Evolutionary conservation across 768 basidiomycete species (phyloP).

Genomic region (Suillus variegatus): DNA sequence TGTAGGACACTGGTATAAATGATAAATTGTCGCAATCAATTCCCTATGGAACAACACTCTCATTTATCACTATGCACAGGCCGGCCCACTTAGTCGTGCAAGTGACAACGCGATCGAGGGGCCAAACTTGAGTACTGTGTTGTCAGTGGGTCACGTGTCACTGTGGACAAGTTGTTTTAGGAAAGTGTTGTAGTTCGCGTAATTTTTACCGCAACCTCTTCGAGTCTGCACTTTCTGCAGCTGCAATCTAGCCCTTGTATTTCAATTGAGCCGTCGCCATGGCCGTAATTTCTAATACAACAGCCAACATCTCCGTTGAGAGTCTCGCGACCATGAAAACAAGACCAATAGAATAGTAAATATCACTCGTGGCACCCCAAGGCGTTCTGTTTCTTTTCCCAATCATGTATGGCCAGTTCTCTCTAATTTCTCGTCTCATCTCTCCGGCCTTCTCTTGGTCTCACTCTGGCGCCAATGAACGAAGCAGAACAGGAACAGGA

Average conservation of each 20-base stretch:
- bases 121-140: too few relatives aligned
- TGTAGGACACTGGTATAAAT: too few relatives aligned
- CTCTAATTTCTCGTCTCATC: constrained; percentile 20
- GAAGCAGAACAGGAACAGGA: constrained; percentile 16
- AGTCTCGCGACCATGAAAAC: constrained; percentile 17
- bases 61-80: background rate
- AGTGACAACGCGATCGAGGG: too few relatives aligned
- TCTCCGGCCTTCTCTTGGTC: constrained; percentile 1
- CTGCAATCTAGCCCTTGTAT: constrained; percentile 1
- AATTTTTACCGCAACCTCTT: background rate
- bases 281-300: background rate
- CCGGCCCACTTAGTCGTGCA: background rate
- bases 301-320: background rate
- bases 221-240: background rate
- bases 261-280: background rate
- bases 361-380: constrained; percentile 10
- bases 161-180: background rate
- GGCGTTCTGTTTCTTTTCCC: background rate
- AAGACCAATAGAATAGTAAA: constrained; percentile 22
- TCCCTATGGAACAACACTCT: background rate
- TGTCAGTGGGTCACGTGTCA: background rate
- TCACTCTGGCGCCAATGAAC: background rate
- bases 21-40: background rate
- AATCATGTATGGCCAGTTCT: constrained; percentile 13
- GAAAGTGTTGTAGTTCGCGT: background rate